phyloP scores from a whole-genome alignment of 345 rosid species.

The rapeseed (Brassica napus) region DNA sequence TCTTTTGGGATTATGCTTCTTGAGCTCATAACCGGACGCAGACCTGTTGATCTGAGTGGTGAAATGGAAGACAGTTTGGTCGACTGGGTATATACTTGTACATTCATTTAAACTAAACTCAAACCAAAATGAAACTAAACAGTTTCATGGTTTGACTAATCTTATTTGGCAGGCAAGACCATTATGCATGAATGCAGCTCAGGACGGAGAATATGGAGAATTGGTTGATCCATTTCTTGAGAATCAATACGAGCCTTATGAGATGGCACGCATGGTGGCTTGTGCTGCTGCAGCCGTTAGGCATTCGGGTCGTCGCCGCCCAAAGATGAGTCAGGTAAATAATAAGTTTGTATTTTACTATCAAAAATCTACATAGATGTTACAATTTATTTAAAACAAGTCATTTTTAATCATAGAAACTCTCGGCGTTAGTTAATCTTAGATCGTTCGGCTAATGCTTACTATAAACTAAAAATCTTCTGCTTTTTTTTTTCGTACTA shows the following conservation, averaged over 20 bases:
- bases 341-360: slow-evolving; percentile 20
- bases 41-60: slow-evolving; percentile 70
- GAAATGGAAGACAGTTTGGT: slow-evolving; percentile 89
- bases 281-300: slow-evolving; percentile 91
- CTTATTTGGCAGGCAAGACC: slow-evolving; percentile 68
- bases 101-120: neutral
- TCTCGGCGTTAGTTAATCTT: neutral
- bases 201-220: slow-evolving; percentile 59
- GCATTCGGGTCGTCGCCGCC: slow-evolving; percentile 86
- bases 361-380: neutral
- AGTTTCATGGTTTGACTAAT: neutral
- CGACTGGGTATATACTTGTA: slow-evolving; percentile 64
- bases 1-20: slow-evolving; percentile 91
- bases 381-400: neutral
- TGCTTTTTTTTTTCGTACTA: neutral
- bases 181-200: slow-evolving; percentile 60
- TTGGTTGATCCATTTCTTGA: slow-evolving; percentile 66
- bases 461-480: neutral
- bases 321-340: slow-evolving; percentile 83
- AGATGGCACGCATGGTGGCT: slow-evolving; percentile 84
- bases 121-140: neutral
- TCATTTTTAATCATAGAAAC: neutral
- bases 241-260: slow-evolving; percentile 56
- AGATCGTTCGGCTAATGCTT: neutral
- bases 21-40: slow-evolving; percentile 82